Conservation (phyloP, 1,284 basidiomycete species). For the Fomes fomentarius region DNA sequence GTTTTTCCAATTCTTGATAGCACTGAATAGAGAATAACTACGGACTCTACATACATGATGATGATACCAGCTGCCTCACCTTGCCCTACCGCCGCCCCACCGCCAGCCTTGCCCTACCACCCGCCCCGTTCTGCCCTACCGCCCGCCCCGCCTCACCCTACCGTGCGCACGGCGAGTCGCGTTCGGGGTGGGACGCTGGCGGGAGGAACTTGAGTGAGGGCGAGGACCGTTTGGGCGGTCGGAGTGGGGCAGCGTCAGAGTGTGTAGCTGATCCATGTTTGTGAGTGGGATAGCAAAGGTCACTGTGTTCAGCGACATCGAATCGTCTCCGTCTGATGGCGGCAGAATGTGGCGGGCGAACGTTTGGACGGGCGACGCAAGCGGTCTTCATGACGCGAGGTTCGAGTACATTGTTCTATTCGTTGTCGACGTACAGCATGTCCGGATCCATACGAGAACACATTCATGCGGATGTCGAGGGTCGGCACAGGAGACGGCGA, state of each 20-base stretch:
- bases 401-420: constrained; percentile 31
- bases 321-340: constrained; percentile 8
- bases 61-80: too few relatives aligned
- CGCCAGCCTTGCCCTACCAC: too few relatives aligned
- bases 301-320: constrained; percentile 30
- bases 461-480: constrained; percentile 39
- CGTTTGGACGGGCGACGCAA: constrained; percentile 31
- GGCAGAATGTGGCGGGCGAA: constrained; percentile 30
- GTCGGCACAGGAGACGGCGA: constrained; percentile 37
- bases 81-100: too few relatives aligned
- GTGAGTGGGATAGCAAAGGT: constrained; percentile 47
- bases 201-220: too few relatives aligned
- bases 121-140: too few relatives aligned
- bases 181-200: too few relatives aligned
- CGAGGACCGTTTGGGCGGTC: too few relatives aligned
- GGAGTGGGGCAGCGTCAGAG: constrained; percentile 53
- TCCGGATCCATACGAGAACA: constrained; percentile 29
- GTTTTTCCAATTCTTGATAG: too few relatives aligned
- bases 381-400: constrained; percentile 29
- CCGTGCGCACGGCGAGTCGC: too few relatives aligned
- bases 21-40: too few relatives aligned
- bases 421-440: constrained; percentile 24
- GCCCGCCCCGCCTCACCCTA: too few relatives aligned
- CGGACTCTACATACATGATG: too few relatives aligned
- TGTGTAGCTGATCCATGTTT: constrained; percentile 52